Conservation (phyloP, 2,329 filamentous ascomycete species). For the Claviceps arundinis region DNA sequence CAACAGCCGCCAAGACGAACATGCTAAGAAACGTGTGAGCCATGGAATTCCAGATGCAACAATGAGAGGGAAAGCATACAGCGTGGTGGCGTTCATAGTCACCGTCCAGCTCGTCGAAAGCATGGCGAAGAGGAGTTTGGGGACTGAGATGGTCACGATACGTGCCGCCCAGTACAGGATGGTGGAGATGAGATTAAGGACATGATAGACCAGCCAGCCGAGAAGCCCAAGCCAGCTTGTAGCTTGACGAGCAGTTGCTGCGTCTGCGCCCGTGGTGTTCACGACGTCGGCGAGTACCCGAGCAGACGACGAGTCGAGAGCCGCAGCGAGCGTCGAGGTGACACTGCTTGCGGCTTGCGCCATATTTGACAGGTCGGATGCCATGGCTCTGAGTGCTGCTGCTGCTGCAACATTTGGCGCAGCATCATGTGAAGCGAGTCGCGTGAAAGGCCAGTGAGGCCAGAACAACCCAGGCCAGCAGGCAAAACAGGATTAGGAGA, state of each 20-base stretch:
- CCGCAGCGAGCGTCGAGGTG: constrained; percentile 19
- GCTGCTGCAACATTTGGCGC: constrained; percentile 15
- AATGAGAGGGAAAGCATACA: constrained; percentile 41
- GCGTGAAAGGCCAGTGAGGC: constrained; percentile 10
- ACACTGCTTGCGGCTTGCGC: constrained; percentile 19
- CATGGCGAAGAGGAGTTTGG: constrained; percentile 76
- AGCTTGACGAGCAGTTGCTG: constrained; percentile 22
- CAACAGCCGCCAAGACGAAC: constrained; percentile 61
- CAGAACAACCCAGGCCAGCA: neutral
- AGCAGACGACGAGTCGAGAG: constrained; percentile 18
- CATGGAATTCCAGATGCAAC: neutral
- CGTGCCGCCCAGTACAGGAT: constrained; percentile 68
- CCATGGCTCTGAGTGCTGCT: constrained; percentile 24
- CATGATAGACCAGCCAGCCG: constrained; percentile 38
- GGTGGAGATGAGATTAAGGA: constrained; percentile 42
- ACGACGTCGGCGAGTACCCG: constrained; percentile 24
- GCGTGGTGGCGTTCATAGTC: constrained; percentile 95
- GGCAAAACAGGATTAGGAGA: neutral
- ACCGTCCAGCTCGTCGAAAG: constrained; percentile 91
- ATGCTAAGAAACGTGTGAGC: constrained; percentile 35
- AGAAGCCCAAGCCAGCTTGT: constrained; percentile 46
- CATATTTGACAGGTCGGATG: constrained; percentile 27
- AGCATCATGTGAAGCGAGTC: constrained; percentile 23
- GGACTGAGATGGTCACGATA: constrained; percentile 77
- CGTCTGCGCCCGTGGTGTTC: constrained; percentile 19